These are phyloP conservation scores for Schizonepeta tenuifolia DNA, from an alignment of 257 asterid species.

Conservation along the genomic window DNA sequence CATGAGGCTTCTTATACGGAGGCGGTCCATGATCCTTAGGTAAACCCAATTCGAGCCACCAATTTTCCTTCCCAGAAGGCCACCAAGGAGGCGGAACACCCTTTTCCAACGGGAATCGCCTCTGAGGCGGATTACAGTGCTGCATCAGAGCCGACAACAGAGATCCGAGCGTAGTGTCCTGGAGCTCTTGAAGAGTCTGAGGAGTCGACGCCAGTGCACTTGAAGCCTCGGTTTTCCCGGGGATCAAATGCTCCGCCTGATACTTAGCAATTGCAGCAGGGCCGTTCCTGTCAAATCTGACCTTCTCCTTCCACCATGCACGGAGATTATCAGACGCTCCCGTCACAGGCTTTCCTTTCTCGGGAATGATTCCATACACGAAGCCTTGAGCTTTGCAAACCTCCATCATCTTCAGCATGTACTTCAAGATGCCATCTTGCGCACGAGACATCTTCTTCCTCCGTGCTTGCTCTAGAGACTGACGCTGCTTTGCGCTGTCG, in stretches of 20 bases:
- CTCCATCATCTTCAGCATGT: conserved; percentile 72
- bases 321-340: conserved; percentile 73
- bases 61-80: conserved; percentile 65
- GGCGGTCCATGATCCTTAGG: conserved; percentile 52
- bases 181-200: conserved; percentile 57
- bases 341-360: conserved; percentile 67
- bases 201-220: conserved; percentile 38
- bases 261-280: conserved; percentile 62
- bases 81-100: conserved; percentile 76
- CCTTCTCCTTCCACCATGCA: conserved; percentile 73
- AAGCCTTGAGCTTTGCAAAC: conserved; percentile 71
- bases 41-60: conserved; percentile 56
- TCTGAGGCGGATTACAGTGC: conserved; percentile 70
- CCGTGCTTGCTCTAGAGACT: conserved; percentile 63
- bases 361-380: conserved; percentile 70
- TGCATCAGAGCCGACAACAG: conserved; percentile 67
- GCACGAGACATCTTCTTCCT: conserved; percentile 75
- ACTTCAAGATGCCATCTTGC: conserved; percentile 65
- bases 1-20: conserved; percentile 73
- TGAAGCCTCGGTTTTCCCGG: conserved; percentile 44
- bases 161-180: conserved; percentile 60
- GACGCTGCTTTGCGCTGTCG: conserved; percentile 46
- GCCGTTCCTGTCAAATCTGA: conserved; percentile 61
- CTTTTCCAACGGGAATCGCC: conserved; percentile 57
- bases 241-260: conserved; percentile 43